phyloP scores from a whole-genome alignment of 2,329 filamentous ascomycete species.

The Aspergillus transmontanensis region DNA sequence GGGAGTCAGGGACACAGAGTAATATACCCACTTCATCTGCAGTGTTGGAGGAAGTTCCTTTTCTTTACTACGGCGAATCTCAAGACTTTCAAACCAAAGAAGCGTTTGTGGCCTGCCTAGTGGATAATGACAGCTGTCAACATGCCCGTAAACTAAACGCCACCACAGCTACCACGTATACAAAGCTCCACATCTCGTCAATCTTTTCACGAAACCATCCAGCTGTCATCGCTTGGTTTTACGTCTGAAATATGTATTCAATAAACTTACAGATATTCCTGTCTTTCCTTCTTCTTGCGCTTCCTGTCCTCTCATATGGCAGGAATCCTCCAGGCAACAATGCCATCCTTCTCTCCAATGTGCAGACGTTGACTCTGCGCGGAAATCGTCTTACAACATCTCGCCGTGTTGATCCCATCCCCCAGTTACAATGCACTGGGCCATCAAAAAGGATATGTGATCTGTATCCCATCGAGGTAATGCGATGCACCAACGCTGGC shows the following conservation, averaged over 20 bases:
- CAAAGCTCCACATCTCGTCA: conserved; percentile 1
- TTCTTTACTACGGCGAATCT: not conserved
- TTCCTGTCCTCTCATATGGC: conserved; percentile 21
- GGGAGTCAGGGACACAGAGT: not conserved
- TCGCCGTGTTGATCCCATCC: conserved; percentile 74
- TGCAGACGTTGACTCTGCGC: conserved; percentile 78
- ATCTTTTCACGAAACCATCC: not conserved
- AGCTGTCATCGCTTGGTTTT: not conserved
- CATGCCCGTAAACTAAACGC: not conserved
- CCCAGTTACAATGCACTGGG: conserved; percentile 77
- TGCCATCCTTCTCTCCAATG: conserved; percentile 64
- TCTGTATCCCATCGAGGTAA: conserved; percentile 73
- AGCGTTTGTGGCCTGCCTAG: not conserved
- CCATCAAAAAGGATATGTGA: conserved; percentile 62
- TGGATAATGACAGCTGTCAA: conserved; percentile 3
- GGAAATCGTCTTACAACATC: conserved; percentile 68
- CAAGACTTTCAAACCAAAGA: not conserved
- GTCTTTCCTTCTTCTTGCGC: conserved; percentile 22
- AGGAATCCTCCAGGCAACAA: conserved; percentile 41
- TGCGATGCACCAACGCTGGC: conserved; percentile 89
- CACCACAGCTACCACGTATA: conserved; percentile 1
- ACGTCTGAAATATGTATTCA: not conserved
- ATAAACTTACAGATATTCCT: conserved; percentile 19
- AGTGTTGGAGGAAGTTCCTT: not conserved
- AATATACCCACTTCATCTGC: not conserved